A percentile compares a stretch with the other conserved stretches of the same genome.
phyloP scores from a whole-genome alignment of 2,329 filamentous ascomycete genomes.

The Epicoccum nigrum region DNA sequence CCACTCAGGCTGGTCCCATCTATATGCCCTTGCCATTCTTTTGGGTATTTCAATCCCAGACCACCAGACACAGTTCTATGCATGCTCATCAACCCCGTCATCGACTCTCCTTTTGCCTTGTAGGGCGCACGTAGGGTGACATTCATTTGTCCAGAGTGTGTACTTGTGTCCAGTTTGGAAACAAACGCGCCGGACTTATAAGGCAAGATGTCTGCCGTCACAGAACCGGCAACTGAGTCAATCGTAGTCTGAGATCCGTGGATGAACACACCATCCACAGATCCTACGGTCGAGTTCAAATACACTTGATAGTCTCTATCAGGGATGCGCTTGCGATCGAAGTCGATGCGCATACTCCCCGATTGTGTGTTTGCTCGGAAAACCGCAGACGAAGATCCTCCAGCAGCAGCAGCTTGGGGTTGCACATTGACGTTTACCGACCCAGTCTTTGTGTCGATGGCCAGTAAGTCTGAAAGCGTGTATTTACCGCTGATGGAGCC shows the following conservation, averaged over 20 bases:
- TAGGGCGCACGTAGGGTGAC: slow-evolving; percentile 45
- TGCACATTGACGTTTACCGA: slow-evolving; percentile 49
- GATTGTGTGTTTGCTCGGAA: slow-evolving; percentile 45
- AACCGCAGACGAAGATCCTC: slow-evolving; percentile 40
- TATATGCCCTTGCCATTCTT: slow-evolving; percentile 51
- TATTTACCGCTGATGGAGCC: slow-evolving; percentile 52
- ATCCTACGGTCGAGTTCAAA: slow-evolving; percentile 47
- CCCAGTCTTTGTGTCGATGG: slow-evolving; percentile 50
- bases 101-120: slow-evolving; percentile 27
- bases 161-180: slow-evolving; percentile 43
- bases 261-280: slow-evolving; percentile 49
- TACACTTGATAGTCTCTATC: slow-evolving; percentile 51
- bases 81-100: slow-evolving; percentile 39
- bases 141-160: slow-evolving; percentile 43
- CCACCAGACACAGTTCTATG: slow-evolving; percentile 47
- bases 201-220: slow-evolving; percentile 48
- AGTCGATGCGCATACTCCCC: slow-evolving; percentile 47
- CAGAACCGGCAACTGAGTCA: slow-evolving; percentile 45
- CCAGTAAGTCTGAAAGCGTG: slow-evolving; percentile 49
- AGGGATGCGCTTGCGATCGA: slow-evolving; percentile 45
- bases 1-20: slow-evolving; percentile 48
- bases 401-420: slow-evolving; percentile 43
- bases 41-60: slow-evolving; percentile 48
- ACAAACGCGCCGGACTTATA: slow-evolving; percentile 35
- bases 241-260: slow-evolving; percentile 49